Percentiles rank a stretch among this genome's conserved stretches.
Evolutionary conservation across 805 yeast genomes (phyloP).

Genomic region (Zygoascus biomembranicola): DNA sequence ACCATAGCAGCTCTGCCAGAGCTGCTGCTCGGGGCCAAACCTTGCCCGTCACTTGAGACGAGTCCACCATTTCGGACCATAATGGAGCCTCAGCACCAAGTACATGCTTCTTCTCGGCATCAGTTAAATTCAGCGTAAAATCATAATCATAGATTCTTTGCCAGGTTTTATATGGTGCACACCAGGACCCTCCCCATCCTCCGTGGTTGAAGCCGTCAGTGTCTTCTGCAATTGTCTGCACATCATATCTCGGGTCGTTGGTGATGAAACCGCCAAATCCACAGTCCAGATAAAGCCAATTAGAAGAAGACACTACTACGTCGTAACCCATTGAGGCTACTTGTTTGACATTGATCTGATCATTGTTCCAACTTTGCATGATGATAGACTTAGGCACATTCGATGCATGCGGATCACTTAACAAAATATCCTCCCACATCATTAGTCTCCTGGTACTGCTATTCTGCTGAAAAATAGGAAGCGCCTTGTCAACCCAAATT

Average conservation of each 20-base stretch:
- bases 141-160: constrained; percentile 35
- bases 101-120: constrained; percentile 25
- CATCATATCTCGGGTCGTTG: constrained; percentile 31
- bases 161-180: constrained; percentile 40
- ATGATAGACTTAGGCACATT: constrained; percentile 29
- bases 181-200: constrained; percentile 33
- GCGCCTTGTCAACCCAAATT: constrained; percentile 30
- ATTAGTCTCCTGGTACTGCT: constrained; percentile 25
- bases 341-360: constrained; percentile 20
- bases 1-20: constrained; percentile 35
- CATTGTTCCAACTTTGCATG: constrained; percentile 32
- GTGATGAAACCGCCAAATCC: constrained; percentile 34
- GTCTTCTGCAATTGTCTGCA: constrained; percentile 15
- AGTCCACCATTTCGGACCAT: constrained; percentile 35
- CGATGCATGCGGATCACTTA: constrained; percentile 20
- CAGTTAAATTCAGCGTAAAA: constrained; percentile 28
- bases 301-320: constrained; percentile 31
- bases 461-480: constrained; percentile 27
- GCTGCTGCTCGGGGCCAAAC: constrained; percentile 38
- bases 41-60: constrained; percentile 25
- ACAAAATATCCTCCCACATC: constrained; percentile 36
- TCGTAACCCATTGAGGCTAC: constrained; percentile 32
- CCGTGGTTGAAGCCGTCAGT: constrained; percentile 27
- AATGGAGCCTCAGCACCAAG: constrained; percentile 35
- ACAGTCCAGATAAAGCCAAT: constrained; percentile 34